Evolutionary conservation across 208 protist genomes (phyloP).

Genomic region (Histomonas meleagridis): DNA sequence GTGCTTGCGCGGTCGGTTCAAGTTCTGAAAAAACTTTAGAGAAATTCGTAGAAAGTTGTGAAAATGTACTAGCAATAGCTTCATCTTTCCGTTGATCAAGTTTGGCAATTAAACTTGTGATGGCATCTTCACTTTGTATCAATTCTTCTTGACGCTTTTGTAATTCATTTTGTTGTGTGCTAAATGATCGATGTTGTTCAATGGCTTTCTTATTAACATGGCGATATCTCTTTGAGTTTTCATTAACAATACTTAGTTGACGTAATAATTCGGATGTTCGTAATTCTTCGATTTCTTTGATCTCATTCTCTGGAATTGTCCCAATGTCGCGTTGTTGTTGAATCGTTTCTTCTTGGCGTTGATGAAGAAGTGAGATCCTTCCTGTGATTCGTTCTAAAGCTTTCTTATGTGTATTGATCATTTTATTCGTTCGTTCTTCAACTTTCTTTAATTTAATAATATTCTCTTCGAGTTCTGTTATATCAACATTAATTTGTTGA

Average conservation of each 20-base stretch:
- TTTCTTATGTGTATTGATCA: not conserved
- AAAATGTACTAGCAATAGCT: slow-evolving; percentile 1
- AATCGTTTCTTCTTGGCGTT: not conserved
- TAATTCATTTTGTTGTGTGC: not conserved
- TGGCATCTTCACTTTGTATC: not conserved
- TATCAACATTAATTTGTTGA: not conserved
- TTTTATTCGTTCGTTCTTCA: not conserved
- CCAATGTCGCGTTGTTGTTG: not conserved
- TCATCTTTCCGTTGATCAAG: slow-evolving; percentile 15
- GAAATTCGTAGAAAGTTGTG: slow-evolving; percentile 6
- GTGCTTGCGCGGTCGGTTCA: not conserved
- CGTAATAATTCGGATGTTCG: not conserved
- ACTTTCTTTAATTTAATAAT: not conserved
- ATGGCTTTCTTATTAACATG: slow-evolving; percentile 33
- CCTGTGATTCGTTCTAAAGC: not conserved
- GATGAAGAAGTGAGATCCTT: not conserved
- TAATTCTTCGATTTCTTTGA: not conserved
- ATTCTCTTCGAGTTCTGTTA: not conserved
- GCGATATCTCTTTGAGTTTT: not conserved
- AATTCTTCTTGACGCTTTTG: not conserved
- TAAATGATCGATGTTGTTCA: slow-evolving; percentile 19
- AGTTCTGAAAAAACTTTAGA: slow-evolving; percentile 3
- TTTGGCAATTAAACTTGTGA: not conserved
- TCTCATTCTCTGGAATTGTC: not conserved
- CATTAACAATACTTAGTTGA: not conserved